Evolutionary conservation across 306 rosid genomes (phyloP).

Genomic region (Cucurbita moschata): DNA sequence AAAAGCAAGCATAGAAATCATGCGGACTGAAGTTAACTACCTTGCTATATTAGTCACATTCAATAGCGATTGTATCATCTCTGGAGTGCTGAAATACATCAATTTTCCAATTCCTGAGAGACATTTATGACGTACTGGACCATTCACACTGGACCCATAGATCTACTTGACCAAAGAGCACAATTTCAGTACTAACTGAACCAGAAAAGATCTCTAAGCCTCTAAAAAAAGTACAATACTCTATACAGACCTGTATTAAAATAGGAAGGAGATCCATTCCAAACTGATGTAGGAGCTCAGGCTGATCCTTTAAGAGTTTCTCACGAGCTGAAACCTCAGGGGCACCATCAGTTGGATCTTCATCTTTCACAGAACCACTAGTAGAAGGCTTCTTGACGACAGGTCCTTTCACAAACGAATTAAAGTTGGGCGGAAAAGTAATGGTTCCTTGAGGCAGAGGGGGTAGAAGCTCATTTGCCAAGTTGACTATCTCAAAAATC

Average conservation of each 20-base stretch:
- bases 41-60: conserved; percentile 77
- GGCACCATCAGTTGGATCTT: conserved; percentile 49
- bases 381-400: conserved; percentile 46
- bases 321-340: conserved; percentile 78
- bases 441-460: conserved; percentile 89
- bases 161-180: conserved; percentile 38
- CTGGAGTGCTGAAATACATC: conserved; percentile 89
- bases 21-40: conserved; percentile 24
- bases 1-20: not conserved
- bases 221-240: not conserved
- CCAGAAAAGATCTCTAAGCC: not conserved
- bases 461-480: conserved; percentile 93
- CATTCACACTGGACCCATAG: conserved; percentile 94
- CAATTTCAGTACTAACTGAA: conserved; percentile 7
- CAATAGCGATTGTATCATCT: conserved; percentile 85
- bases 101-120: conserved; percentile 82
- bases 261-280: conserved; percentile 91
- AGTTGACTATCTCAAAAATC: conserved; percentile 95
- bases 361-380: conserved; percentile 63
- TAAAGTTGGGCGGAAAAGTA: conserved; percentile 56
- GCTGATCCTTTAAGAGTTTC: conserved; percentile 80
- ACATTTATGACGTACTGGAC: conserved; percentile 93
- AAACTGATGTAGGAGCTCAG: conserved; percentile 83
- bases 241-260: conserved; percentile 55
- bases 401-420: conserved; percentile 67